Percentiles rank a stretch among this genome's conserved stretches.
phyloP scores from a whole-genome alignment of 2,329 filamentous ascomycete species.

The Ophiostoma sp. region DNA sequence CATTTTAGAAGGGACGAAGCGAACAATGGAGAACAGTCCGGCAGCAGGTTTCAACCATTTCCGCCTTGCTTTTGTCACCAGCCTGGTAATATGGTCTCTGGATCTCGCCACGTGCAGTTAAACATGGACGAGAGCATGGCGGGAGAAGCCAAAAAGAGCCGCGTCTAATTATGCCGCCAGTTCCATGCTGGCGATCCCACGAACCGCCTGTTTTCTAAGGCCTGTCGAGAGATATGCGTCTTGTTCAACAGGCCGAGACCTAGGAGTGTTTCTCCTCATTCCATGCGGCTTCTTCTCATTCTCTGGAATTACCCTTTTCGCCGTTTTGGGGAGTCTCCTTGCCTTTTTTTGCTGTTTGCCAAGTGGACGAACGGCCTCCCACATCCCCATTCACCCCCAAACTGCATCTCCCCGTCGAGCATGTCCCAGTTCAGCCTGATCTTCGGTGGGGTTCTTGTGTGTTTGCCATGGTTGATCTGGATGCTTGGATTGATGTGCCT shows the following conservation, averaged over 20 bases:
- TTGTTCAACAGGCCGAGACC: not conserved
- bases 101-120: conserved; percentile 13
- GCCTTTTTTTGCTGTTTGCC: not conserved
- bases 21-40: not conserved
- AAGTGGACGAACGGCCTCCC: not conserved
- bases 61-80: not conserved
- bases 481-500: conserved; percentile 14
- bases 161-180: conserved; percentile 19
- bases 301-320: not conserved
- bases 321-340: not conserved
- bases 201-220: conserved; percentile 19
- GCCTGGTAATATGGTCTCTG: not conserved
- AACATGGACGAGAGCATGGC: conserved; percentile 20
- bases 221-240: not conserved
- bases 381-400: not conserved
- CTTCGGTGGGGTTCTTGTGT: conserved; percentile 17
- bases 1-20: not conserved
- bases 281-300: not conserved
- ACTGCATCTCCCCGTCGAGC: not conserved
- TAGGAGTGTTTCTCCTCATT: not conserved
- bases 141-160: conserved; percentile 13
- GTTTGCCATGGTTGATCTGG: not conserved
- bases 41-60: not conserved
- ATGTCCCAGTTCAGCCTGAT: conserved; percentile 16
- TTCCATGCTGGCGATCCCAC: conserved; percentile 27